A percentile compares a stretch with the other conserved stretches of the same genome.
phyloP scores from a whole-genome alignment of 148 eudicot species.

The Dianthus caryophyllus region DNA sequence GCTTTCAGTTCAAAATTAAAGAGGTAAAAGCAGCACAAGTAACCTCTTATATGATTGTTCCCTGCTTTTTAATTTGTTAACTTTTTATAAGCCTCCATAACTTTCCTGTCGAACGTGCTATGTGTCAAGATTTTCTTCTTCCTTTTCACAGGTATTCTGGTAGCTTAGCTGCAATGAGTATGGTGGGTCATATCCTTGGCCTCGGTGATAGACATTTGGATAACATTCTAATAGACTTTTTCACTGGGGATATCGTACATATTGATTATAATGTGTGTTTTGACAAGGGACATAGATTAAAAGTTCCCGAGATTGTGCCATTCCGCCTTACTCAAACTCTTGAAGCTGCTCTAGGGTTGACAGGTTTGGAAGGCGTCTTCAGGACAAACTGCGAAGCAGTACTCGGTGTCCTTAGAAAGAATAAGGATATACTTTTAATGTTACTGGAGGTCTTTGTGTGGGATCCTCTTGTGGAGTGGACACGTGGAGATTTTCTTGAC shows the following conservation, averaged over 20 bases:
- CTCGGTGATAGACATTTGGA: conserved; percentile 98
- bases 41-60: not conserved
- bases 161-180: conserved; percentile 94
- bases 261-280: conserved; percentile 98
- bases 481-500: conserved; percentile 94
- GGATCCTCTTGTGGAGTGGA: conserved; percentile 99
- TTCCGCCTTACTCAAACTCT: conserved; percentile 95
- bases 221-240: conserved; percentile 82
- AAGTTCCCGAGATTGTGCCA: conserved; percentile 97
- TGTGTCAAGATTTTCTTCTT: conserved; percentile 13
- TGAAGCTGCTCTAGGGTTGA: conserved; percentile 91
- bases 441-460: conserved; percentile 90
- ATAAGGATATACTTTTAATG: conserved; percentile 86
- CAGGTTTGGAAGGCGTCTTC: conserved; percentile 85
- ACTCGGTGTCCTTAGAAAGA: conserved; percentile 69
- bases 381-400: conserved; percentile 95
- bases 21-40: conserved; percentile 44
- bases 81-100: not conserved
- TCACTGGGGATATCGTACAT: conserved; percentile 85
- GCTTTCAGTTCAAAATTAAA: conserved; percentile 87
- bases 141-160: conserved; percentile 71
- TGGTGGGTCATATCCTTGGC: conserved; percentile 96
- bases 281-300: conserved; percentile 91
- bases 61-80: not conserved
- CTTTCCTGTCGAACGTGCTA: not conserved